Percentiles rank a stretch among this genome's conserved stretches.
Evolutionary conservation across 441 rosid species (phyloP).

Genomic region (Pelargonium citronellum): DNA sequence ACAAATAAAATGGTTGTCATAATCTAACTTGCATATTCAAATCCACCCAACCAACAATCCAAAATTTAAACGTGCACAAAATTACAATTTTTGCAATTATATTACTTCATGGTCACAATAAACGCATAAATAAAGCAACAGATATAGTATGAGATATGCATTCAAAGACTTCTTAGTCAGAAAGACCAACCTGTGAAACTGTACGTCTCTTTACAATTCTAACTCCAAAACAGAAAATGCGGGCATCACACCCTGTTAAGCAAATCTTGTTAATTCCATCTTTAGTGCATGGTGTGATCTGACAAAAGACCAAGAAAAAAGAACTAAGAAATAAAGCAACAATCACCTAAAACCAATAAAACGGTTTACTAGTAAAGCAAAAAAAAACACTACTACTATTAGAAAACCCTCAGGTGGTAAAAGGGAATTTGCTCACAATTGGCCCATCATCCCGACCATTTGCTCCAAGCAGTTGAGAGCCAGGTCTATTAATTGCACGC

Average conservation of each 20-base stretch:
- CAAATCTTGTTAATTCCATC: constrained; percentile 82
- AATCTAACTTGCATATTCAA: not conserved
- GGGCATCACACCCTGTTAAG: constrained; percentile 67
- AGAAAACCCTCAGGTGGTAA: constrained; percentile 13
- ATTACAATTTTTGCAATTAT: too few relatives aligned
- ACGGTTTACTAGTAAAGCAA: too few relatives aligned
- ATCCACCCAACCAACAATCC: too few relatives aligned
- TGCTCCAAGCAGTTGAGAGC: constrained; percentile 77
- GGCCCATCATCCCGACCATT: constrained; percentile 99
- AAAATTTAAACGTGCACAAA: not conserved
- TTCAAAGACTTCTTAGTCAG: not conserved
- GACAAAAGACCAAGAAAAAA: constrained; percentile 24
- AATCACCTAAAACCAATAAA: not conserved
- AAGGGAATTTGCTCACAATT: constrained; percentile 50
- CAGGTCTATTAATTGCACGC: constrained; percentile 83
- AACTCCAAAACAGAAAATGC: constrained; percentile 83
- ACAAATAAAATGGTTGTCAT: not conserved
- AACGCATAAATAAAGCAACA: too few relatives aligned
- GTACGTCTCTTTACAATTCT: constrained; percentile 80
- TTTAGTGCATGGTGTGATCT: constrained; percentile 63
- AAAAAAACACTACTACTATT: too few relatives aligned
- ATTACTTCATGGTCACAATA: too few relatives aligned
- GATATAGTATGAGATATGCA: too few relatives aligned
- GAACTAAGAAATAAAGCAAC: constrained; percentile 1
- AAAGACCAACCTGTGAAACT: constrained; percentile 67